Base-by-base conservation (phyloP, 345 rosid genomes). In the Pistacia vera region DNA sequence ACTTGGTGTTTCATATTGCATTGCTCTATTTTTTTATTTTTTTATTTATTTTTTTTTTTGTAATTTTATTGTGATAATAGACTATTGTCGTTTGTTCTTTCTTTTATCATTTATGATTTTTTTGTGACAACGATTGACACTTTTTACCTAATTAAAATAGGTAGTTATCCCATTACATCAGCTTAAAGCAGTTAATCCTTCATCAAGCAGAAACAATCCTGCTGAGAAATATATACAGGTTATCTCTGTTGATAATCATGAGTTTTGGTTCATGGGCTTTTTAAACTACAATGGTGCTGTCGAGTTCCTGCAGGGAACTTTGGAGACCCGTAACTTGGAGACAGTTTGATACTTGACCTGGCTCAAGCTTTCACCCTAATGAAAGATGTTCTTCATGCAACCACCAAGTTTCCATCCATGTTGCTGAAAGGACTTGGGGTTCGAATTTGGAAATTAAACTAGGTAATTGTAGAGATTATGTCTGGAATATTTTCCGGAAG, bases 251-350 rank as follows among this genome's bases (percentile, higher is more conserved):
- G 94, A 90, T 52, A 84, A 81, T 67, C 92, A 83, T 69, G 90
- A 87, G 80, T 90, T 89, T 70, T 90, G 91, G 92, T 89, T 88
- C 85, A 87, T 90, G 92, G 91, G 92, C 44, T 86, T 87, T 73
- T 78, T 90, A 71, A 80, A 86, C 86, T 89, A 87, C 59, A 63
- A 73, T 16, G 86, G 81, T 30, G 92, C 92, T 46, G 84, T 83
- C 77, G 71, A 72, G 67, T 78, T 79, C 77, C 84, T 90, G 8
- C 78, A 73, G 80, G 85, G 83, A 64, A 81, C 82, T 44, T 77
- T 82, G 72, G 81, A 77, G 75, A 74, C 79, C 46, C 66, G 46
- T 78, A 79, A 54, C 58, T 18, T 71, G 77, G 82, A 81, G 73
- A 77, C 85, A 41, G 84, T 81, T 62, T 88, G 83, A 81, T 78